These are phyloP conservation scores for Centella asiatica DNA, from an alignment of 129 eudicot genomes.

Conservation along the genomic window DNA sequence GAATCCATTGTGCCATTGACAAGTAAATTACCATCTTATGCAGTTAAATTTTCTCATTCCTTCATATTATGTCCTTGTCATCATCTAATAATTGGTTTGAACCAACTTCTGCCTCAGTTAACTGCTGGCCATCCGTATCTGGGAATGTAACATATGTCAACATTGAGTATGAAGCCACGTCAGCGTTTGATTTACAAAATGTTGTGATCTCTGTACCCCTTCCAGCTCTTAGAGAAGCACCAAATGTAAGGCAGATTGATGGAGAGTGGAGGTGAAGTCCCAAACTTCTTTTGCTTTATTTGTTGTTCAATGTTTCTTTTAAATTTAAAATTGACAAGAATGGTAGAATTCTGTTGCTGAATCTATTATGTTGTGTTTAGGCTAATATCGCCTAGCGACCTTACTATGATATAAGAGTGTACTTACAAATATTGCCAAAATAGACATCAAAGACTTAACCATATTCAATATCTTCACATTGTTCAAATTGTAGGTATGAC, in stretches of 20 bases:
- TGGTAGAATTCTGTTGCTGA: neutral
- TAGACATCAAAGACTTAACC: too few species aligned
- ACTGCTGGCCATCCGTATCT: conserved; percentile 98
- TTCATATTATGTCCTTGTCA: too few species aligned
- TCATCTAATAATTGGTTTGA: neutral
- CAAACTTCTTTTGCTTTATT: conserved; percentile 5
- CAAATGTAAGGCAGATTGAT: conserved; percentile 82
- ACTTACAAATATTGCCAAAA: too few species aligned
- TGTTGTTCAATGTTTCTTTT: too few species aligned
- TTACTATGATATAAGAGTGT: too few species aligned
- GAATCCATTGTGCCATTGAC: conserved; percentile 74
- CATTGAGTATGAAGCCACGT: conserved; percentile 72
- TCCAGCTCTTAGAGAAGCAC: conserved; percentile 70
- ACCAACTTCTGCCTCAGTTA: conserved; percentile 37
- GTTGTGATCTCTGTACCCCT: conserved; percentile 90
- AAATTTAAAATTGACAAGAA: too few species aligned
- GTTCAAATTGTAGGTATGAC: conserved; percentile 68
- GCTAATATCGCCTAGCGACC: too few species aligned
- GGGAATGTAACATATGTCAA: conserved; percentile 82
- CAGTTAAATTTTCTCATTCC: neutral
- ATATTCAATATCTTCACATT: conserved; percentile 7
- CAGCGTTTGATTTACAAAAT: conserved; percentile 77
- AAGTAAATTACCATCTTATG: conserved; percentile 34
- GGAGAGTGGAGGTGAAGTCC: conserved; percentile 85
- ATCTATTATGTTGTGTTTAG: neutral